These are phyloP conservation scores for Groenewaldozyma tartarivorans DNA, from an alignment of 805 yeast species.

Conservation along the genomic window DNA sequence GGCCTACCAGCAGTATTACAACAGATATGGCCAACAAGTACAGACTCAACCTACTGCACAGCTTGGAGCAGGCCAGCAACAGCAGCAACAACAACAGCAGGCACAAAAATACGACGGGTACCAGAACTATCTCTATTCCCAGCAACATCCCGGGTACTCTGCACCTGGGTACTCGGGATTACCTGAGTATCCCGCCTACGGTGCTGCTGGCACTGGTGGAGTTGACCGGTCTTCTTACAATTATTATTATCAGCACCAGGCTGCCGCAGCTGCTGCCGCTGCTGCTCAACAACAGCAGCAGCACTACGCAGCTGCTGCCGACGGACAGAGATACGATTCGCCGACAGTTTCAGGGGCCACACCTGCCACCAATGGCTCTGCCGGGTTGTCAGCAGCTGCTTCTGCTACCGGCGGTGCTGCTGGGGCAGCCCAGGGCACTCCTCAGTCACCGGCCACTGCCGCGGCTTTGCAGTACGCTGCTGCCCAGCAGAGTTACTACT, in stretches of 20 bases:
- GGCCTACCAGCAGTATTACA: slow-evolving; percentile 13
- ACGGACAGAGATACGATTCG: slow-evolving; percentile 16
- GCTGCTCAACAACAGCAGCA: slow-evolving; percentile 6
- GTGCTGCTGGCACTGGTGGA: slow-evolving; percentile 12
- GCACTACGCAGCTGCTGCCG: slow-evolving; percentile 15
- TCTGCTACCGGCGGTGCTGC: slow-evolving; percentile 14
- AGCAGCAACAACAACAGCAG: slow-evolving; percentile 17
- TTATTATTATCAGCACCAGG: too few species aligned
- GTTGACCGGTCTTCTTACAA: slow-evolving; percentile 13
- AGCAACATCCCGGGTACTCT: slow-evolving; percentile 12
- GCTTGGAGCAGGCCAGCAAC: slow-evolving; percentile 16
- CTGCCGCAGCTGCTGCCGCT: not conserved
- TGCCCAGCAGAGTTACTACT: slow-evolving; percentile 18
- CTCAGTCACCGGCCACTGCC: slow-evolving; percentile 2
- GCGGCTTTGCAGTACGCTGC: slow-evolving; percentile 5
- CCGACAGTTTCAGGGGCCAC: slow-evolving; percentile 9
- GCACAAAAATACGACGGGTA: slow-evolving; percentile 10
- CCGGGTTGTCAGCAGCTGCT: slow-evolving; percentile 17
- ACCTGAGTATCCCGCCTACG: slow-evolving; percentile 15
- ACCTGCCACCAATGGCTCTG: slow-evolving; percentile 12
- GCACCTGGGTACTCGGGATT: slow-evolving; percentile 13
- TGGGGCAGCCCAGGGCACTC: slow-evolving; percentile 12
- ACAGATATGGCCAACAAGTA: slow-evolving; percentile 9
- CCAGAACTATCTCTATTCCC: slow-evolving; percentile 16
- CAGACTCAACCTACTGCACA: too few species aligned